Base-by-base conservation (phyloP, 176 grass and related monocot species). In the Zea mays region DNA sequence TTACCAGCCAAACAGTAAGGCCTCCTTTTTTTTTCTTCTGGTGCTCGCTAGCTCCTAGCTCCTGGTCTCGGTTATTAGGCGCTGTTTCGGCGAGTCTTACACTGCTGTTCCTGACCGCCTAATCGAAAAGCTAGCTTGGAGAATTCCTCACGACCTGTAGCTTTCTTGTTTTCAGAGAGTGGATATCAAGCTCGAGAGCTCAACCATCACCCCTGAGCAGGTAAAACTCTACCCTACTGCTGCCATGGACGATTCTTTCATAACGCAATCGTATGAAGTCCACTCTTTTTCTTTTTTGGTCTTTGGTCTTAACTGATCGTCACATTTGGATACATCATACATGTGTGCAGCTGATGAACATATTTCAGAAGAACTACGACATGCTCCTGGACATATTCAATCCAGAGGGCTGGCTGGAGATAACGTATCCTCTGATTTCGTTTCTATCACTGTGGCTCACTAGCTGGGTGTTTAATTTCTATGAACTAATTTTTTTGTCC, bases 381-480 rank as follows among this genome's bases (percentile, higher is more conserved):
- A 71, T 94, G 65, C 94, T 97, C 63, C 87, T 97, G 55, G 82
- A 71, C 43, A 92, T 90, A 86, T 97, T 97, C 84, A 94, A 97
- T 27, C 94, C 94, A 2, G 91, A 97, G 73, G 94, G 94, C 7
- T 97, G 91, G 91, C 87, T 97, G 4, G 94, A 97, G 81, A 97
- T 97, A 90, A 97, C 87, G 91, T 97, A 97, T 97, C 88, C 94
- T 93, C 81, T 6, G 10, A 21, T 6, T 61, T 33, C 27, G 1
- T 27, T 27, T 27, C 27, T 27, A 27, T 27, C 27, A 27, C 27
- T 27, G 27, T 27, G 27, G 27, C 27, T 27, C 27, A 27, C 27
- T 27, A 27, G 27, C 27, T 27, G 27, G 0, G 27, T 27, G 27
- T 27, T 27, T 27, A 1, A 1, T 27, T 27, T 0, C 1, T 27